These are phyloP conservation scores for Podila epigama DNA, from an alignment of 192 early-diverging fungal genomes.

Conservation along the genomic window DNA sequence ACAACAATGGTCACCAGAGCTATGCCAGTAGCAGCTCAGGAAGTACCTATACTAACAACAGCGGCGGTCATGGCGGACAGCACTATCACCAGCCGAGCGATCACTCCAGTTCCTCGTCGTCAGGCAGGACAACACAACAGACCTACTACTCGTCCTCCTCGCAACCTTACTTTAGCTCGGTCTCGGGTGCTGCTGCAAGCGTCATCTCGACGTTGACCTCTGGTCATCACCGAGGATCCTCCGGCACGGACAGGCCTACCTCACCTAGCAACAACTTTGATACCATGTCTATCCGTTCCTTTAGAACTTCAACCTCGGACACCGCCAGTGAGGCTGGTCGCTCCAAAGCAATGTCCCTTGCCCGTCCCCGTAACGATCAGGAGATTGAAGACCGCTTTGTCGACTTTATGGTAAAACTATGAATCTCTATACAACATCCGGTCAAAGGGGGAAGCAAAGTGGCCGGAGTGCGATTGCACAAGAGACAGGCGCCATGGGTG, in stretches of 20 bases:
- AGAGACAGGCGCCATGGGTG: too few species aligned
- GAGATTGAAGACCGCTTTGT: slow-evolving; percentile 63
- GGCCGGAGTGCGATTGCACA: too few species aligned
- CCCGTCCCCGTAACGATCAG: slow-evolving; percentile 50
- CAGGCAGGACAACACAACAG: neutral
- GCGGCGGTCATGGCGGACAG: slow-evolving; percentile 10
- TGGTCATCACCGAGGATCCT: slow-evolving; percentile 39
- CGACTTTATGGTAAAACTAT: slow-evolving; percentile 58
- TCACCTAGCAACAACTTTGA: slow-evolving; percentile 42
- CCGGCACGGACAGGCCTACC: slow-evolving; percentile 30
- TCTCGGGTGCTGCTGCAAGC: slow-evolving; percentile 30
- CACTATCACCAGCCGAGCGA: slow-evolving; percentile 31
- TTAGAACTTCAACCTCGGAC: slow-evolving; percentile 44
- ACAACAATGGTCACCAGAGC: neutral
- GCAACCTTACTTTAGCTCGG: slow-evolving; percentile 27
- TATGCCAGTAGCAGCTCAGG: neutral
- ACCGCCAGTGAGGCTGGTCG: slow-evolving; percentile 38
- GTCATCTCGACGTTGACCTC: slow-evolving; percentile 22
- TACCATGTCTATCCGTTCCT: slow-evolving; percentile 33
- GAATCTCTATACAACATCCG: neutral
- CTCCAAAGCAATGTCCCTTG: slow-evolving; percentile 12
- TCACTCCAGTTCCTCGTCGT: slow-evolving; percentile 16
- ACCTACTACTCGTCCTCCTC: neutral
- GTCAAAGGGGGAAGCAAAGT: too few species aligned
- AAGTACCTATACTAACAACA: neutral